phyloP scores from a whole-genome alignment of 2,329 filamentous ascomycete genomes.

The Myriangium duriaei region DNA sequence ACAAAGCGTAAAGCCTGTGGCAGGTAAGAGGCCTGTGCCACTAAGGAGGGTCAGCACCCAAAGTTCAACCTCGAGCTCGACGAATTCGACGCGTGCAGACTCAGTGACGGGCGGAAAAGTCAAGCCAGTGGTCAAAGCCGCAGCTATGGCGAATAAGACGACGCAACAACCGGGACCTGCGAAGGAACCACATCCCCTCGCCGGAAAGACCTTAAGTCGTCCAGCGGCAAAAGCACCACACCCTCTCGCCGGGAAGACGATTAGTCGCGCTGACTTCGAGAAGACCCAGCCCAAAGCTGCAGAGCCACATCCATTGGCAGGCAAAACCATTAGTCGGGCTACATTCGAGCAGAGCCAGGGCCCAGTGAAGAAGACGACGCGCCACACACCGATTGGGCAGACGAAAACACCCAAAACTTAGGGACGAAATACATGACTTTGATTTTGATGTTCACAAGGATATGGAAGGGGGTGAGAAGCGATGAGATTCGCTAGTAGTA shows the following conservation, averaged over 20 bases:
- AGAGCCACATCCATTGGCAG: constrained; percentile 7
- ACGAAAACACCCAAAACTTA: constrained; percentile 3
- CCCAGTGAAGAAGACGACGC: constrained; percentile 8
- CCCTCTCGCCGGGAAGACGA: background rate
- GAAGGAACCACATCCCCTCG: background rate
- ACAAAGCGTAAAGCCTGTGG: constrained; percentile 12
- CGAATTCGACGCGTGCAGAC: background rate
- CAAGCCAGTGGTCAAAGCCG: background rate
- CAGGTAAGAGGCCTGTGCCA: background rate
- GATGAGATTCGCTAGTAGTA: too few species aligned
- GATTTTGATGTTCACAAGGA: too few species aligned
- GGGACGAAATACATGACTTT: background rate
- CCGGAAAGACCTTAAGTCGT: background rate
- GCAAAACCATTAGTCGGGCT: constrained; percentile 8
- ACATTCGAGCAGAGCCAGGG: constrained; percentile 10
- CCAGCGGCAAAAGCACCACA: background rate
- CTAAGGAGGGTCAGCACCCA: constrained; percentile 3
- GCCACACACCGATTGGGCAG: constrained; percentile 6
- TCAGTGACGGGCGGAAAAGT: background rate
- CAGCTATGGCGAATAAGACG: background rate
- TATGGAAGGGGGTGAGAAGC: too few species aligned
- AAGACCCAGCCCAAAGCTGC: background rate
- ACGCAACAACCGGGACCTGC: too few species aligned
- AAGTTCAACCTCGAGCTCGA: constrained; percentile 2
- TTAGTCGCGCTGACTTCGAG: background rate